Base-by-base conservation (phyloP, 1,284 basidiomycete species). In the Ganoderma lucidum region DNA sequence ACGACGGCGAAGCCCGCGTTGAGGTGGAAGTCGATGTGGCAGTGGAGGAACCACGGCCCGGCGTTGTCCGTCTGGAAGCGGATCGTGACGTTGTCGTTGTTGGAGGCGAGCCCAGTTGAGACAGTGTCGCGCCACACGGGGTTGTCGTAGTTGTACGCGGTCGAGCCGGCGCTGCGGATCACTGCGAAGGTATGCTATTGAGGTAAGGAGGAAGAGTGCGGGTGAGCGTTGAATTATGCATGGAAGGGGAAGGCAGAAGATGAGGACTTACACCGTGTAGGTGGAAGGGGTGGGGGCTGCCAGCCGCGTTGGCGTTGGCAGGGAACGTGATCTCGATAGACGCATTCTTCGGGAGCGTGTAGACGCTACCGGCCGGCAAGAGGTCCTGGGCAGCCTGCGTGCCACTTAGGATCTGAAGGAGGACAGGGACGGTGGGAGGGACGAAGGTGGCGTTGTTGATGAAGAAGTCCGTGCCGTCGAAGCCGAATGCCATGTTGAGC, bases 231-330 rank as follows among this genome's bases (percentile, higher is more conserved):
- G 17, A 19, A 17, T 45, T 56, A 23, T 8, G 45, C 5, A n/a
- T 30, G 28, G 51, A 12, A 19, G 53, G 17, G 15, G 28, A 10
- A 15, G 8, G 17, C 17, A 17, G 28, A 30, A 12, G 53, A 35
- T 9, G 5, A 35, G 53, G 53, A 35, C 53, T 35, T 35, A 56
- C 79, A 0, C 81, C 81, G 65, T 82, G 81, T 32, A 82, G 69
- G 73, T 82, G 81, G 71, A 82, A 75, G 4, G 81, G 81, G 62
- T 82, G 81, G 76, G 74, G 74, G 32, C 73, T 75, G 41, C 78
- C 78, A 30, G 71, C 66, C 12, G 67, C 75, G 32, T 69, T 68
- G 0, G 70, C 78, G 0, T 35, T 58, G 17, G 1, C 45, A 9
- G 62, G 62, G 45, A 63, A 63, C 3, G 44, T 48, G 44, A 63